Evolutionary conservation across 805 yeast species (phyloP).

Genomic region (Soucietia sequanensis): DNA sequence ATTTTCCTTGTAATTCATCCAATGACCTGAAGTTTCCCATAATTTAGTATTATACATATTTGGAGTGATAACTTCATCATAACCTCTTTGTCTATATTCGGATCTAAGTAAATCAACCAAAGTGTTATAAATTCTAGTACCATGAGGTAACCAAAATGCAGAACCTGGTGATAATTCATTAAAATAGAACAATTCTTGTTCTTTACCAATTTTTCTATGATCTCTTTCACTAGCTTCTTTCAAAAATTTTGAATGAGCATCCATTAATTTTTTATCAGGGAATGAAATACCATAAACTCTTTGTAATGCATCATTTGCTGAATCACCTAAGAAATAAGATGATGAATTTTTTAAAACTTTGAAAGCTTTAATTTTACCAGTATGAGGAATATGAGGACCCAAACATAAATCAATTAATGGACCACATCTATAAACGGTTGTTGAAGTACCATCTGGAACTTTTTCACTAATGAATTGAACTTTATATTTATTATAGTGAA

Average conservation of each 20-base stretch:
- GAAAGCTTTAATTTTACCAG: slow-evolving; percentile 93
- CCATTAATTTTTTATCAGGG: slow-evolving; percentile 97
- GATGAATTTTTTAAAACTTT: slow-evolving; percentile 94
- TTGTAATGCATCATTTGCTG: slow-evolving; percentile 90
- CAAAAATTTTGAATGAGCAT: slow-evolving; percentile 88
- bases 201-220: slow-evolving; percentile 94
- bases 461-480: slow-evolving; percentile 81
- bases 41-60: slow-evolving; percentile 96
- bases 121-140: slow-evolving; percentile 93
- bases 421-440: slow-evolving; percentile 98
- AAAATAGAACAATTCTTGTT: slow-evolving; percentile 93
- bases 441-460: slow-evolving; percentile 92
- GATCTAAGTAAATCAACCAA: slow-evolving; percentile 74
- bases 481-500: slow-evolving; percentile 93
- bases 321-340: slow-evolving; percentile 92
- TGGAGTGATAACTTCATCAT: slow-evolving; percentile 98
- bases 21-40: slow-evolving; percentile 99
- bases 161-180: slow-evolving; percentile 98
- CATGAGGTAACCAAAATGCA: slow-evolving; percentile 99
- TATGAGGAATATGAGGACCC: slow-evolving; percentile 97
- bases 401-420: slow-evolving; percentile 94
- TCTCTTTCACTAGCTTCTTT: slow-evolving; percentile 96
- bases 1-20: slow-evolving; percentile 96
- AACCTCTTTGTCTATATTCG: slow-evolving; percentile 91
- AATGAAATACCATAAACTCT: slow-evolving; percentile 97